These are phyloP conservation scores for Leccinum cinnamomeum DNA, from an alignment of 1,284 basidiomycete genomes.

Conservation along the genomic window DNA sequence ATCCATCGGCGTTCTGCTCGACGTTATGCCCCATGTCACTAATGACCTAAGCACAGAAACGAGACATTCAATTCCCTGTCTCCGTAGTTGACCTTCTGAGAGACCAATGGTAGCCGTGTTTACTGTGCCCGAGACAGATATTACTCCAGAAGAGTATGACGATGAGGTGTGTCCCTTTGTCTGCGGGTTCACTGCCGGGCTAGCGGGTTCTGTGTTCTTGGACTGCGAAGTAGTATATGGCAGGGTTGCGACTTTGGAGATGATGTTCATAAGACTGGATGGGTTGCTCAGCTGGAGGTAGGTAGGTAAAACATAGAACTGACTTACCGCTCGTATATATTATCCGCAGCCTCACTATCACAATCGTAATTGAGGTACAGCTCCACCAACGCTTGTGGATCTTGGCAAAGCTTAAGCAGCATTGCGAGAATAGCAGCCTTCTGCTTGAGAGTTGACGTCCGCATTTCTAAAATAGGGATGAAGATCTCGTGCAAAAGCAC, in stretches of 20 bases:
- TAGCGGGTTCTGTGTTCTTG: constrained; percentile 57
- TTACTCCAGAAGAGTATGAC: constrained; percentile 65
- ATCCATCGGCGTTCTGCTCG: constrained; percentile 52
- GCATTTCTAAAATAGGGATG: constrained; percentile 98
- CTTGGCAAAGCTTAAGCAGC: constrained; percentile 85
- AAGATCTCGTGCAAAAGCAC: constrained; percentile 98
- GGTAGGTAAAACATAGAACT: constrained; percentile 3
- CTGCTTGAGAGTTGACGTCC: constrained; percentile 92
- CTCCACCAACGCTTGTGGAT: constrained; percentile 95
- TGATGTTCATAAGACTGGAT: constrained; percentile 85
- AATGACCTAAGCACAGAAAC: constrained; percentile 85
- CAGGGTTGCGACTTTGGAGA: constrained; percentile 85
- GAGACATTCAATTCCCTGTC: constrained; percentile 89
- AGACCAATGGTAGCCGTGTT: constrained; percentile 67
- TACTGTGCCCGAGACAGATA: constrained; percentile 65
- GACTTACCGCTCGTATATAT: constrained; percentile 90
- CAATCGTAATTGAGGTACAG: constrained; percentile 99
- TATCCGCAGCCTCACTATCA: constrained; percentile 88
- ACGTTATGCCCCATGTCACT: constrained; percentile 82
- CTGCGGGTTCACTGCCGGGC: constrained; percentile 58
- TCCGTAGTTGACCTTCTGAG: constrained; percentile 81
- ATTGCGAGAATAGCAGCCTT: constrained; percentile 89
- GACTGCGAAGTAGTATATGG: constrained; percentile 55
- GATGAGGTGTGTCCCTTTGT: constrained; percentile 46
- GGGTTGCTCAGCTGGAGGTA: constrained; percentile 10